Evolutionary conservation across 305 asterid species (phyloP), one percentile per base, ranked within the genome.

Genomic region (Plantago coronopus): DNA sequence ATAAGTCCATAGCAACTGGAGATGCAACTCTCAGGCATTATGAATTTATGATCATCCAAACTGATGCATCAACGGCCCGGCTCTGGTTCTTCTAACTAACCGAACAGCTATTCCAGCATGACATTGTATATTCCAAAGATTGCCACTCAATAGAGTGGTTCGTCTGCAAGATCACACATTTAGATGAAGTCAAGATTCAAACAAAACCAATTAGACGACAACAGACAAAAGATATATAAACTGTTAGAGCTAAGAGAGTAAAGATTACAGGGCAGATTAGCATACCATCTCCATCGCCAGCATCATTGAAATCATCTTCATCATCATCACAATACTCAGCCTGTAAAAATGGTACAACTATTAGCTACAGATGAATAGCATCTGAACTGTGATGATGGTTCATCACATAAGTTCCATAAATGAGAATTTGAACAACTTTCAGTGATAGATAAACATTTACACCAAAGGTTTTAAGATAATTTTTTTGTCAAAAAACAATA

Each of bases 271-370:
- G 40, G 48, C 20, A 44, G 45, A 48, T 31, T 53, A 17, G 43
- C 78, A 31, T 80, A 85, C 89, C 89, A 56, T 78, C 73, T 17
- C 73, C 65, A 48, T 83, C 93, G 3, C 78, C 88, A 0, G 61
- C 74, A 86, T 70, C 69, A 71, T 85, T 85, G 72, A 11, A 83
- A 70, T 81, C 93, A 51, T 83, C 95, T 70, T 85, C 96, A 71
- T 85, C 95, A 7, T 88, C 96, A 47, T 88, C 90, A 65, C 67
- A 83, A 68, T 80, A 67, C 69, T 68, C 74, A 54, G 61, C 70
- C 91, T 83, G 84, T 48, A 63, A 21, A 29, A 67, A 18, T n/a
- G 12, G 61, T 56, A 29, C 31, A 45, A 11, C 42, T 68, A 67
- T 73, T 59, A 65, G 75, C 64, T 48, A 72, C 8, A 34, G 17